A percentile compares a stretch with the other conserved stretches of the same genome.
phyloP scores from a whole-genome alignment of 2,329 filamentous ascomycete genomes.

The Xylaria multiplex region DNA sequence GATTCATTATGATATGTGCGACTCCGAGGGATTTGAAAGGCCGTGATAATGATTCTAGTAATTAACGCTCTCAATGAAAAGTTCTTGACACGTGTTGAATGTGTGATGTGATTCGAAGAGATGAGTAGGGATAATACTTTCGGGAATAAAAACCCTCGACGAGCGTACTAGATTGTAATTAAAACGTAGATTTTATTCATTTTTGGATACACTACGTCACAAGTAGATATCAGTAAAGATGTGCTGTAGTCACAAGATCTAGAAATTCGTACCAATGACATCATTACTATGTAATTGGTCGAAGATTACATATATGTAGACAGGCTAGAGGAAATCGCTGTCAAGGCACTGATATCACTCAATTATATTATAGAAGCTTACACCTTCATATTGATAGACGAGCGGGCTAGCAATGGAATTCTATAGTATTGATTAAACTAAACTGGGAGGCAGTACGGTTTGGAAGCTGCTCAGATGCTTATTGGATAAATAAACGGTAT shows the following conservation, averaged over 20 bases:
- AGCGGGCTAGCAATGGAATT: not conserved
- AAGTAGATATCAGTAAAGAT: not conserved
- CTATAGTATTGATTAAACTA: not conserved
- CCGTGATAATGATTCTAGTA: not conserved
- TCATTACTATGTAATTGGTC: slow-evolving; percentile 22
- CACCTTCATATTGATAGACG: not conserved
- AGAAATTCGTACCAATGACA: slow-evolving; percentile 19
- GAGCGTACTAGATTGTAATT: too few relatives aligned
- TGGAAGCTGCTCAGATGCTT: not conserved
- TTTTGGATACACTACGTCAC: slow-evolving; percentile 31
- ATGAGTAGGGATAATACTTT: not conserved
- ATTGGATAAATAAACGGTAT: not conserved
- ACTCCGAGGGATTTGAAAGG: not conserved
- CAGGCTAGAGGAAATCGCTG: too few relatives aligned
- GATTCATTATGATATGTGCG: slow-evolving; percentile 30
- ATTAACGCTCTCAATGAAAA: not conserved
- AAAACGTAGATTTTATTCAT: slow-evolving; percentile 2
- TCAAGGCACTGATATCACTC: not conserved
- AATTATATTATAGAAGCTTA: not conserved
- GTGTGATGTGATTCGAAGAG: not conserved
- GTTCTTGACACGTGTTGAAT: not conserved
- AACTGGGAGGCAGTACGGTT: not conserved
- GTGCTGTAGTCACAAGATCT: not conserved
- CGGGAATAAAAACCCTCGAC: not conserved
- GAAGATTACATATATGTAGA: not conserved